Base-by-base conservation (phyloP, 1,284 basidiomycete species). In the Malassezia arunalokei region DNA sequence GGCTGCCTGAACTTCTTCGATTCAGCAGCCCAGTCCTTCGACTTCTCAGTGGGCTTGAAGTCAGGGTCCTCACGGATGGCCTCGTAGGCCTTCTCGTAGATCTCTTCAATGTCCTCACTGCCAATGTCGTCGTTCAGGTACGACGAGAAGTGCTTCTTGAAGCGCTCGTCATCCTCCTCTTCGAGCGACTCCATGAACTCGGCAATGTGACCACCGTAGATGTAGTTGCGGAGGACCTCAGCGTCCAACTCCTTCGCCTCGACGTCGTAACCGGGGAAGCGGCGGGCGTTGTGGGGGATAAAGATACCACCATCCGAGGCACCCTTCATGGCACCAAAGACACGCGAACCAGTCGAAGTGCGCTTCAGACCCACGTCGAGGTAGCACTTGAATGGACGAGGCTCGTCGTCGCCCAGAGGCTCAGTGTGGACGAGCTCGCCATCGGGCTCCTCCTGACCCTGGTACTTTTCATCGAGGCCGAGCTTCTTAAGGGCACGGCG, bases 141-240 rank as follows among this genome's bases (percentile, higher is more conserved):
- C 35, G 83, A 81, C 11, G 92, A 74, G 78, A 96, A 96, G 75
- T 96, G 92, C 81, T 92, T 96, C 82, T 95, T 95, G 82, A 96
- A 96, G 31, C 90, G 81, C 78, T 96, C 92, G 74, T 96, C 94
- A 75, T 99, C 94, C 79, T 99, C 94, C 81, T 99, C 94, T 79
- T 99, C 94, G 56, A 98, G 80, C 47, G 83, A 86, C 79, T 98
- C 89, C 94, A 98, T 98, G 81, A 96, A 99, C 78, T 98, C 94
- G 58, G 94, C 88, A 57, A 99, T 84, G 76, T 99, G 91, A 51
- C 91, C 91, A 76, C 90, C 92, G 73, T 82, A 89, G 76, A 99
- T 98, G 80, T 99, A 99, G 78, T 90, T 91, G 76, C 92, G 89
- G 68, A 98, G 79, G 43, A 86, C 82, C 76, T 98, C 94, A 50